Evolutionary conservation across 306 rosid species (phyloP).

Genomic region (Inga oerstediana): DNA sequence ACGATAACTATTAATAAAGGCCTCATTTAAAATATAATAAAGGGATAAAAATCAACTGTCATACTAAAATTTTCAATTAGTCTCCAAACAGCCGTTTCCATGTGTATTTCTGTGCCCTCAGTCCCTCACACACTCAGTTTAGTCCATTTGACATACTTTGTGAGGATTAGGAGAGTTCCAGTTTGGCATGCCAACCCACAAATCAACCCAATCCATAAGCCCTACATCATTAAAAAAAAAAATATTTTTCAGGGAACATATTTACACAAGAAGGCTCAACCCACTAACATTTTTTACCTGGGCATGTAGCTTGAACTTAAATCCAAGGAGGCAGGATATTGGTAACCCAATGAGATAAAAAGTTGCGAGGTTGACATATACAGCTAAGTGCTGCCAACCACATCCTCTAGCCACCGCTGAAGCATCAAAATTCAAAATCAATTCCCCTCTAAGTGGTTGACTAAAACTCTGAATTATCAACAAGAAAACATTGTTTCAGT

Average conservation of each 20-base stretch:
- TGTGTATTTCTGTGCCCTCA: background rate
- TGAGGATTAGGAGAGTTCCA: slow-evolving; percentile 47
- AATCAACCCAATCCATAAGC: slow-evolving; percentile 83
- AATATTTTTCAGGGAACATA: background rate
- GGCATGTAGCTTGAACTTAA: slow-evolving; percentile 51
- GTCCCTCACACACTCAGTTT: slow-evolving; percentile 33
- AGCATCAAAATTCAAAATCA: slow-evolving; percentile 8
- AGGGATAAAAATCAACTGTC: too few relatives aligned
- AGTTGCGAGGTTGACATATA: slow-evolving; percentile 59
- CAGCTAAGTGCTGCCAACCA: slow-evolving; percentile 79
- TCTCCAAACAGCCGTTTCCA: background rate
- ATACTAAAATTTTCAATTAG: too few relatives aligned
- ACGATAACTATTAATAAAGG: too few relatives aligned
- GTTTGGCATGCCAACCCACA: slow-evolving; percentile 67
- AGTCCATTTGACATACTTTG: slow-evolving; percentile 48
- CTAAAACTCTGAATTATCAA: background rate
- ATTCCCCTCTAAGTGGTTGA: background rate
- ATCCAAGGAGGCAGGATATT: slow-evolving; percentile 59
- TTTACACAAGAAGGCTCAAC: background rate
- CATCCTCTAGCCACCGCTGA: slow-evolving; percentile 88
- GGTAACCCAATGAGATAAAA: slow-evolving; percentile 79
- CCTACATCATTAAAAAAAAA: slow-evolving; percentile 42
- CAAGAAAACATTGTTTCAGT: background rate
- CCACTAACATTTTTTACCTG: slow-evolving; percentile 45
- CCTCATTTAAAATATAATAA: too few relatives aligned